Evolutionary conservation across 2,329 filamentous ascomycete genomes (phyloP).

Genomic region (Penicillium psychrosexuale): DNA sequence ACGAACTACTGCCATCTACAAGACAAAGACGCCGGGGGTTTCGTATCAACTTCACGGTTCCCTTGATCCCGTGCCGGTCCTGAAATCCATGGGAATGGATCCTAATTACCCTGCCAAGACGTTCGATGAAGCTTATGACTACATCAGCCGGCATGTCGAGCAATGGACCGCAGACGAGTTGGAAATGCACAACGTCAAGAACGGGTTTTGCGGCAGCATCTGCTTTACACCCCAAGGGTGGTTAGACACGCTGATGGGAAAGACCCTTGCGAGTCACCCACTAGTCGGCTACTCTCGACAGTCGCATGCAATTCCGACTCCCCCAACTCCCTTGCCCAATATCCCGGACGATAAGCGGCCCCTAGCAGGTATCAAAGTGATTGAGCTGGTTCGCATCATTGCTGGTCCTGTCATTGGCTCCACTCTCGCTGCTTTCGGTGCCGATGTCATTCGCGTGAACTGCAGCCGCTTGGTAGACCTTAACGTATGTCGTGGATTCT

Average conservation of each 20-base stretch:
- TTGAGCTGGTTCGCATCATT: constrained; percentile 45
- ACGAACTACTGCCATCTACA: constrained; percentile 45
- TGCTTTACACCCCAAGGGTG: constrained; percentile 43
- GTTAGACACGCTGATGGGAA: constrained; percentile 42
- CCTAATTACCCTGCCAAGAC: constrained; percentile 13
- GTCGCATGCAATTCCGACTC: constrained; percentile 30
- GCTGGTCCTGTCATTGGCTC: constrained; percentile 43
- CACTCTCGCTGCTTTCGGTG: constrained; percentile 43
- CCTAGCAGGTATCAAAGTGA: constrained; percentile 46
- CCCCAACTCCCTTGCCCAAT: constrained; percentile 23
- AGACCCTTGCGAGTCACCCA: constrained; percentile 39
- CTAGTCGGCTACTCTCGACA: constrained; percentile 39
- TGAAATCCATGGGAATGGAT: constrained; percentile 45
- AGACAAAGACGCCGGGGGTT: constrained; percentile 41
- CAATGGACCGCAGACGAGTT: constrained; percentile 37
- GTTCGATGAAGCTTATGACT: not conserved
- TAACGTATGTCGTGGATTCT: constrained; percentile 2
- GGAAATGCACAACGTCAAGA: constrained; percentile 35
- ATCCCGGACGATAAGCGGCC: not conserved
- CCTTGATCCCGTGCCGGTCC: constrained; percentile 41
- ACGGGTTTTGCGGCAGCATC: constrained; percentile 42
- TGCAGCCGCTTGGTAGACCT: constrained; percentile 35
- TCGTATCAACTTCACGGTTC: constrained; percentile 52
- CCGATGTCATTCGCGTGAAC: constrained; percentile 45
- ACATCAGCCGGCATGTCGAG: constrained; percentile 20